Base-by-base conservation (phyloP, 2,329 filamentous ascomycete genomes). In the Stachybotrys elegans region DNA sequence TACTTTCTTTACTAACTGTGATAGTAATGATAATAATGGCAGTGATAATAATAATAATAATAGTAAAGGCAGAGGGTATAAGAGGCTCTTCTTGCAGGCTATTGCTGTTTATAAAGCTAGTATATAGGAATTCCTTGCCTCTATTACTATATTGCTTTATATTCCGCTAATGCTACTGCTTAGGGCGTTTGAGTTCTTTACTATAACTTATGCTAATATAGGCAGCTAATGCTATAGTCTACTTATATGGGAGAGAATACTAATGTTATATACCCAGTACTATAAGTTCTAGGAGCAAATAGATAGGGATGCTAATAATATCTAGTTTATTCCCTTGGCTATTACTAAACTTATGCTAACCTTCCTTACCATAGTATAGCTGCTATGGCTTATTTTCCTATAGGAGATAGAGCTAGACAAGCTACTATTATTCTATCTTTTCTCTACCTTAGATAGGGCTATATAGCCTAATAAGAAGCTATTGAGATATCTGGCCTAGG, bases 241-340 rank as follows among this genome's bases (percentile, higher is more conserved):
- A 17, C 37, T 45, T 12, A 27, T 45, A 6, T 45, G 19, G 29
- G 43, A 45, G 39, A 45, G 31, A 32, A 32, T 42, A n/a, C 16
- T 45, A n/a, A 45, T 45, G 22, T 16, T 45, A 12, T 34, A 45
- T 37, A 37, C 38, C 22, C 37, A 38, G 22, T 45, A 48, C 22
- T 21, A 48, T 25, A 48, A 48, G 27, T 40, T 21, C 31, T 17
- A 43, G 23, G 27, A 48, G 22, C 31, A 43, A 23, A 22, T 22
- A 13, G 20, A 25, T 27, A 34, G 14, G 12, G 19, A 48, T 12
- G 31, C 9, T 16, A 23, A 48, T 21, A 48, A 45, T 34, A 48
- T 45, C 17, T 32, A 25, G 12, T 48, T 48, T 21, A 19, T 48
- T 16, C 40, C 29, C 13, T 16, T 20, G 4, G 9, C n/a, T 4